Evolutionary conservation across 352 stramenopile species (phyloP).

Genomic region (Phytophthora colocasiae): DNA sequence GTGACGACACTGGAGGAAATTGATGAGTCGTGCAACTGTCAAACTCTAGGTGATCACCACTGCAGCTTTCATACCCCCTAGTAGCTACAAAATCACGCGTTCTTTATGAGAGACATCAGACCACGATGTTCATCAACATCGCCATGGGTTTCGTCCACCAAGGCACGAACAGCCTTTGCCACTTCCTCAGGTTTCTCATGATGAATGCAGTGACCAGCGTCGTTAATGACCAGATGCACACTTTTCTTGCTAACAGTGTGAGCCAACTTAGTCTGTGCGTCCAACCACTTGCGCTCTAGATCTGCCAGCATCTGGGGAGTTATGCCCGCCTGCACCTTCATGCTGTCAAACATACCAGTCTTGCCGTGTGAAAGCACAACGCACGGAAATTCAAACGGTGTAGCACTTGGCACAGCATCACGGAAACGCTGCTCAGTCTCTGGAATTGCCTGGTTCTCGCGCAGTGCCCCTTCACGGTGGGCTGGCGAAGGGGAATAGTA

Average conservation of each 20-base stretch:
- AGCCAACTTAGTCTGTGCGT: conserved; percentile 62
- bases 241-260: conserved; percentile 48
- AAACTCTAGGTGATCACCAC: not conserved
- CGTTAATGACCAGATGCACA: conserved; percentile 58
- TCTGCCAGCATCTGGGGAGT: conserved; percentile 45
- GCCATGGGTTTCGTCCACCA: conserved; percentile 55
- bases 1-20: not conserved
- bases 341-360: conserved; percentile 70
- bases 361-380: conserved; percentile 77
- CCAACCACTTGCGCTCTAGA: conserved; percentile 73
- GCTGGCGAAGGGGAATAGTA: conserved; percentile 71
- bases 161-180: conserved; percentile 58
- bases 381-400: conserved; percentile 60
- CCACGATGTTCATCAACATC: conserved; percentile 31
- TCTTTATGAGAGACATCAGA: conserved; percentile 34
- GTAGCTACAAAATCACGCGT: conserved; percentile 1
- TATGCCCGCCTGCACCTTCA: conserved; percentile 64
- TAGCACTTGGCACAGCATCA: conserved; percentile 22
- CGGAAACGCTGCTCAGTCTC: conserved; percentile 71
- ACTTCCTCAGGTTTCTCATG: conserved; percentile 77
- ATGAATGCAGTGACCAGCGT: conserved; percentile 75
- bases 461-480: conserved; percentile 61
- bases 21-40: not conserved
- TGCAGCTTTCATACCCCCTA: conserved; percentile 1
- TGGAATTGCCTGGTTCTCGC: conserved; percentile 65